Evolutionary conservation across 225 moss, liverwort and hornwort genomes (phyloP).

Genomic region (Sphagnum contortum): DNA sequence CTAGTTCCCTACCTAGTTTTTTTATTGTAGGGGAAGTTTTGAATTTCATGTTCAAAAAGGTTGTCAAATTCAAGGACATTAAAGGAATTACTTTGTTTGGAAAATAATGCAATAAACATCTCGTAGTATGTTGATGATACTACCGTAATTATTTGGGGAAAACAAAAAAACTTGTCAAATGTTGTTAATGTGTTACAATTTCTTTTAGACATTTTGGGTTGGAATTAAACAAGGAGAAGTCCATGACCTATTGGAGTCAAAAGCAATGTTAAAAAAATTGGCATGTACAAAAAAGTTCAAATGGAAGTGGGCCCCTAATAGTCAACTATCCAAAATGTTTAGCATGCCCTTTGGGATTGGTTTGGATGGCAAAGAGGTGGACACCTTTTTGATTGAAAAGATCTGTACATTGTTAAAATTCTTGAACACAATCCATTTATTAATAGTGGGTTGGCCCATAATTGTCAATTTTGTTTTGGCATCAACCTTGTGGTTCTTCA

Average conservation of each 20-base stretch:
- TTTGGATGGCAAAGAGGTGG: background rate
- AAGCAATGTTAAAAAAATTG: no score
- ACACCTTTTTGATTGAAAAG: background rate
- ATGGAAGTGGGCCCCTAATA: background rate
- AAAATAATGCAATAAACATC: background rate
- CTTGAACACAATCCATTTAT: background rate
- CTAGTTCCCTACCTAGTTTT: background rate
- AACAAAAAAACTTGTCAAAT: background rate
- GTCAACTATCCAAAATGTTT: background rate
- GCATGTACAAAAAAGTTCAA: background rate
- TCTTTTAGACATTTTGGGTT: background rate
- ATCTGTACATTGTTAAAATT: background rate
- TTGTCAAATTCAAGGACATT: background rate
- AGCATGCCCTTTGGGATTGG: background rate
- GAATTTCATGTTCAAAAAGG: background rate
- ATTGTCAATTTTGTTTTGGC: background rate
- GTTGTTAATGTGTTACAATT: background rate
- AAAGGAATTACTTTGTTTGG: background rate
- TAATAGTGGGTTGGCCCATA: background rate
- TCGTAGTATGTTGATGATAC: background rate
- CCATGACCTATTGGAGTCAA: background rate
- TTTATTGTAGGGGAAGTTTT: background rate
- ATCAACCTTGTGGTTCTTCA: background rate
- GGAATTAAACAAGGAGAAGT: background rate
- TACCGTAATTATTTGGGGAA: background rate